Percentiles rank a stretch among this genome's conserved stretches.
Evolutionary conservation across 139 green algal genomes (phyloP).

Genomic region (Gonium pectorale): DNA sequence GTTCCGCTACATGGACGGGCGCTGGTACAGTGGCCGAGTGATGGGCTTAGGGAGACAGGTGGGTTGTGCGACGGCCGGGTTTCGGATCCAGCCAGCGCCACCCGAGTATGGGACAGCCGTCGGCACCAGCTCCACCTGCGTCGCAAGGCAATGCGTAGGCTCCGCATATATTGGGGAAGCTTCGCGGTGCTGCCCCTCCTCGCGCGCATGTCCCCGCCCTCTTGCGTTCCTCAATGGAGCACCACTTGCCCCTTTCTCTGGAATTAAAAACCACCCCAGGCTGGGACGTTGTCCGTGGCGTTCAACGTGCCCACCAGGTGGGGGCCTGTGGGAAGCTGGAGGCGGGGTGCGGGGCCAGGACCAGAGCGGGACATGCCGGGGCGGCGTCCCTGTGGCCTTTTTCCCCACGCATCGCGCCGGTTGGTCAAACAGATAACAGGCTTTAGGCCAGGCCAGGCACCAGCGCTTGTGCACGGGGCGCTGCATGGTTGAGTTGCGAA

Average conservation of each 20-base stretch:
- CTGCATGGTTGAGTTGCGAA: too few species aligned
- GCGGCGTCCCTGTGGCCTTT: too few species aligned
- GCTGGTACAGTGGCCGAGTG: slow-evolving; percentile 41
- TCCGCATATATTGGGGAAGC: not conserved
- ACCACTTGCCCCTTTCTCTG: too few species aligned
- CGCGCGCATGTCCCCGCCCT: too few species aligned
- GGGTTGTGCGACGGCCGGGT: too few species aligned
- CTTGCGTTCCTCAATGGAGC: too few species aligned
- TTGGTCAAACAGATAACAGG: not conserved
- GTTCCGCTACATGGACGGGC: slow-evolving; percentile 48
- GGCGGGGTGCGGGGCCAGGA: not conserved
- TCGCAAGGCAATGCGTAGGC: too few species aligned
- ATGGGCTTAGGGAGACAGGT: slow-evolving; percentile 14
- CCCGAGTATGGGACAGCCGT: too few species aligned
- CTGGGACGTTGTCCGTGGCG: not conserved
- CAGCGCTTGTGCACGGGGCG: not conserved
- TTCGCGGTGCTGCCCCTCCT: not conserved
- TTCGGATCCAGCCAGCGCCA: too few species aligned
- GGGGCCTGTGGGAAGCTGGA: not conserved
- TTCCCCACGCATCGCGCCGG: too few species aligned
- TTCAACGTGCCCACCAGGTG: slow-evolving; percentile 39
- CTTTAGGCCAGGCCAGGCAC: not conserved
- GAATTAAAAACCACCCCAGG: not conserved
- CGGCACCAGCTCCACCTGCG: too few species aligned
- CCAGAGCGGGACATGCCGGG: too few species aligned